Conservation (phyloP, 768 basidiomycete species). For the Auricularia cornea region DNA sequence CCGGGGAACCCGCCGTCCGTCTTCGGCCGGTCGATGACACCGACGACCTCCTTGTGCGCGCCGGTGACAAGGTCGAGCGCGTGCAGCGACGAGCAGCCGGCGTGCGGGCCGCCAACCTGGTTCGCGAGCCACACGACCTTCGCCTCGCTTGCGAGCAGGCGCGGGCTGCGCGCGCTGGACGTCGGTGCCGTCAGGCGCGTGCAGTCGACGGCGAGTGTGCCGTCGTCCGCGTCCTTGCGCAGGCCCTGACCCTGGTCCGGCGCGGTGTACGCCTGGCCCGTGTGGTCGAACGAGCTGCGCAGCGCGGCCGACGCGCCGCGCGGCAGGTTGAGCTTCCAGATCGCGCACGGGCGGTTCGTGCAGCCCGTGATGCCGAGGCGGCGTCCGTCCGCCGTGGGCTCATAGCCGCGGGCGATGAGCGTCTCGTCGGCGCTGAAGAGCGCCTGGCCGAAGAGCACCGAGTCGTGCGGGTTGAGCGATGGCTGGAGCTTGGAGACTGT, state of each 20-base stretch:
- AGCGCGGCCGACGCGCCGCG: neutral
- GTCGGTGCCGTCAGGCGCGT: neutral
- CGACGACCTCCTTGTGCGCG: constrained; percentile 28
- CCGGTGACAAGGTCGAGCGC: constrained; percentile 26
- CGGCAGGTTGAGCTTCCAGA: constrained; percentile 39
- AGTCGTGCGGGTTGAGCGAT: neutral
- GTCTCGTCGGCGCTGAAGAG: constrained; percentile 35
- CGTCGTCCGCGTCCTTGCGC: neutral
- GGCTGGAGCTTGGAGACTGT: constrained; percentile 5
- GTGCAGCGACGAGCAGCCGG: constrained; percentile 45
- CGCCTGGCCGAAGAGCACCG: constrained; percentile 44
- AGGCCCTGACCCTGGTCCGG: too few species aligned
- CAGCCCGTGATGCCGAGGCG: constrained; percentile 52
- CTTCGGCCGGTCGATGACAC: constrained; percentile 32
- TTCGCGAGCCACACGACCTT: constrained; percentile 48
- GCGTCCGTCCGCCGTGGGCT: constrained; percentile 47
- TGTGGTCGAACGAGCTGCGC: neutral
- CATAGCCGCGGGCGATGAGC: constrained; percentile 56
- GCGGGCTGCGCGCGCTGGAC: constrained; percentile 45
- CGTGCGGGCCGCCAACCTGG: constrained; percentile 49
- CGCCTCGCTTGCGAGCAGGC: constrained; percentile 26
- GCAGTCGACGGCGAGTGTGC: neutral
- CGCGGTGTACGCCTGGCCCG: neutral
- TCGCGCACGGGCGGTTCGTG: constrained; percentile 47
- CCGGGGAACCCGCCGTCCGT: constrained; percentile 46